phyloP scores from a whole-genome alignment of 2,329 filamentous ascomycete genomes.

The Phialophora tarda region DNA sequence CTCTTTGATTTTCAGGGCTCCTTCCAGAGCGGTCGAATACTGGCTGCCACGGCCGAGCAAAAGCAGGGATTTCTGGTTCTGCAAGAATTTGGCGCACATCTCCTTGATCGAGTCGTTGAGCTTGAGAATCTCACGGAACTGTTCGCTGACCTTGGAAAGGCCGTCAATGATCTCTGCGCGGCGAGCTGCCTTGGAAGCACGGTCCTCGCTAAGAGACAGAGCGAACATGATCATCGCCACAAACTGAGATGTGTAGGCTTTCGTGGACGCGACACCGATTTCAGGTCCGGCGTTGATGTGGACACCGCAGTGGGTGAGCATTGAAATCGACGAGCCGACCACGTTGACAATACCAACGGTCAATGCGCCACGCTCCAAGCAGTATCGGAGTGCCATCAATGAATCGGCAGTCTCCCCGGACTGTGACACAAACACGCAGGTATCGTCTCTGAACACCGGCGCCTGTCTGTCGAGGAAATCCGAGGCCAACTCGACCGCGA shows the following conservation, averaged over 20 bases:
- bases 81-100: slow-evolving; percentile 88
- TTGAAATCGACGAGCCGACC: slow-evolving; percentile 96
- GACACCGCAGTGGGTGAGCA: slow-evolving; percentile 98
- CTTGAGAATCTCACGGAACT: slow-evolving; percentile 90
- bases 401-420: slow-evolving; percentile 99
- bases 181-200: slow-evolving; percentile 88
- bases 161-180: slow-evolving; percentile 97
- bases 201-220: slow-evolving; percentile 92
- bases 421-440: slow-evolving; percentile 97
- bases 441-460: slow-evolving; percentile 98
- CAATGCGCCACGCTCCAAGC: slow-evolving; percentile 93
- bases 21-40: slow-evolving; percentile 95
- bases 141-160: slow-evolving; percentile 80
- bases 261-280: slow-evolving; percentile 98
- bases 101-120: slow-evolving; percentile 94
- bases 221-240: slow-evolving; percentile 99
- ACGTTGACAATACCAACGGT: slow-evolving; percentile 99
- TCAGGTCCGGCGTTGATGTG: slow-evolving; percentile 99
- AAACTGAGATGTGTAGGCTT: slow-evolving; percentile 99
- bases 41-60: slow-evolving; percentile 94
- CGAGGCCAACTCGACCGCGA: slow-evolving; percentile 93
- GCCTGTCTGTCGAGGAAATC: slow-evolving; percentile 97
- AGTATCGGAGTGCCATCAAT: slow-evolving; percentile 95
- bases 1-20: slow-evolving; percentile 98
- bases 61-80: slow-evolving; percentile 95